Conservation (phyloP, 352 stramenopile species). For the Nothophytophthora sp. region DNA sequence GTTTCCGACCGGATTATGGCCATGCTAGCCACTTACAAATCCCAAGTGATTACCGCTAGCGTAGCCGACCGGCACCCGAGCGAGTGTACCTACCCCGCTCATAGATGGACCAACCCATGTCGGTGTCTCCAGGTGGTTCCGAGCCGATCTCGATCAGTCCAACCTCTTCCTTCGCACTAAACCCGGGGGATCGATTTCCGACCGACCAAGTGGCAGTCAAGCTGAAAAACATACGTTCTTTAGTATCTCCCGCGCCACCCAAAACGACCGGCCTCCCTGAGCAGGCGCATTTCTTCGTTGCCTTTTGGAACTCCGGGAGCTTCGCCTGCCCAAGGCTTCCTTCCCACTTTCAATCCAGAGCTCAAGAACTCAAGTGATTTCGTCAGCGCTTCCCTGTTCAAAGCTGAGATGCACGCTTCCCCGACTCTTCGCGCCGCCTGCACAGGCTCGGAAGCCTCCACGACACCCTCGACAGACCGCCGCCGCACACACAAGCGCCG, state of each 20-base stretch:
- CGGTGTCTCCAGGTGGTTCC: constrained; percentile 18
- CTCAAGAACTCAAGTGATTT: too few species aligned
- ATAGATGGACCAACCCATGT: neutral
- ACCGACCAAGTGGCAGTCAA: constrained; percentile 18
- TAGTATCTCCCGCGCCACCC: constrained; percentile 1
- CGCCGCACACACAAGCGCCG: constrained; percentile 27
- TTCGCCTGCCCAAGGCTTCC: too few species aligned
- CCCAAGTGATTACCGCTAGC: constrained; percentile 5
- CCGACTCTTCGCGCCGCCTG: too few species aligned
- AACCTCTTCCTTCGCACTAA: constrained; percentile 19
- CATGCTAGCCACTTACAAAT: constrained; percentile 22
- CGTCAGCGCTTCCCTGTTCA: too few species aligned
- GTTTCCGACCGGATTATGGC: neutral
- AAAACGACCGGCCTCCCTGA: constrained; percentile 30
- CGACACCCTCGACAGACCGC: neutral
- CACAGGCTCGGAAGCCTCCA: neutral
- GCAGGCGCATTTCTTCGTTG: constrained; percentile 37
- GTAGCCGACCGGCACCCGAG: constrained; percentile 23
- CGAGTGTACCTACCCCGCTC: neutral
- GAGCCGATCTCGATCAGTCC: neutral
- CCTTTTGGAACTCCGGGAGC: too few species aligned
- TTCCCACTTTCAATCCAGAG: too few species aligned
- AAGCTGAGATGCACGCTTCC: too few species aligned
- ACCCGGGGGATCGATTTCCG: constrained; percentile 7
- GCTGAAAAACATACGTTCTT: constrained; percentile 23